Conservation (phyloP, 2,329 filamentous ascomycete genomes). For the Lecanicillium sp. region DNA sequence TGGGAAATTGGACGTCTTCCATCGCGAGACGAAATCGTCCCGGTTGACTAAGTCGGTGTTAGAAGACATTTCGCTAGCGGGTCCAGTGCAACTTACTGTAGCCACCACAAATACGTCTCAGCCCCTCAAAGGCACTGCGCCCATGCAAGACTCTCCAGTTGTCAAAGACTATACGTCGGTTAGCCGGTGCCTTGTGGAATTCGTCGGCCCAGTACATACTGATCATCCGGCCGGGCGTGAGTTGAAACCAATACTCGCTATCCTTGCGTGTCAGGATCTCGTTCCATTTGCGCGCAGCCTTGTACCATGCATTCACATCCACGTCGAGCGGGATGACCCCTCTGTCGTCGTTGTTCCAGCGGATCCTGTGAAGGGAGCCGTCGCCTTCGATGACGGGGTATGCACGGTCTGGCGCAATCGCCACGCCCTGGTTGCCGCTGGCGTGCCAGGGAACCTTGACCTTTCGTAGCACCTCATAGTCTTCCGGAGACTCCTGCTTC, state of each 20-base stretch:
- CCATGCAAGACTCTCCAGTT: constrained; percentile 95
- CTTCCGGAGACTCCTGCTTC: constrained; percentile 42
- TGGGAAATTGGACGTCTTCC: constrained; percentile 62
- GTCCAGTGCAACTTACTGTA: constrained; percentile 83
- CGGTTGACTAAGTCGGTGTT: constrained; percentile 53
- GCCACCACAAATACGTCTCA: constrained; percentile 81
- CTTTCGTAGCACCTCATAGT: constrained; percentile 52
- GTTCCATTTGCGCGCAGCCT: constrained; percentile 69
- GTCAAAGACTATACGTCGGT: constrained; percentile 66
- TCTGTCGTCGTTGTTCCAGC: constrained; percentile 93
- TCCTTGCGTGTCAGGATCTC: constrained; percentile 58
- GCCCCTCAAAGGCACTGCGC: constrained; percentile 73
- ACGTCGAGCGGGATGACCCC: constrained; percentile 56
- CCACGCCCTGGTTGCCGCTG: constrained; percentile 81
- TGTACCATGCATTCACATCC: constrained; percentile 63
- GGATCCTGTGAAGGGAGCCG: constrained; percentile 50
- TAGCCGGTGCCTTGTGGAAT: neutral
- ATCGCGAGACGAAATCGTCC: constrained; percentile 75
- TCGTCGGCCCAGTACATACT: constrained; percentile 44
- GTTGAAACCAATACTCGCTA: constrained; percentile 72
- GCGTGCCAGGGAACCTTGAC: constrained; percentile 69
- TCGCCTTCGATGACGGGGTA: constrained; percentile 68
- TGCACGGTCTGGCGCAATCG: constrained; percentile 63
- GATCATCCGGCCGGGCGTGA: constrained; percentile 70
- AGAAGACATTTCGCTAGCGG: too few relatives aligned